Base-by-base conservation (phyloP, 2,329 filamentous ascomycete species). In the Colletotrichum brevisporum region DNA sequence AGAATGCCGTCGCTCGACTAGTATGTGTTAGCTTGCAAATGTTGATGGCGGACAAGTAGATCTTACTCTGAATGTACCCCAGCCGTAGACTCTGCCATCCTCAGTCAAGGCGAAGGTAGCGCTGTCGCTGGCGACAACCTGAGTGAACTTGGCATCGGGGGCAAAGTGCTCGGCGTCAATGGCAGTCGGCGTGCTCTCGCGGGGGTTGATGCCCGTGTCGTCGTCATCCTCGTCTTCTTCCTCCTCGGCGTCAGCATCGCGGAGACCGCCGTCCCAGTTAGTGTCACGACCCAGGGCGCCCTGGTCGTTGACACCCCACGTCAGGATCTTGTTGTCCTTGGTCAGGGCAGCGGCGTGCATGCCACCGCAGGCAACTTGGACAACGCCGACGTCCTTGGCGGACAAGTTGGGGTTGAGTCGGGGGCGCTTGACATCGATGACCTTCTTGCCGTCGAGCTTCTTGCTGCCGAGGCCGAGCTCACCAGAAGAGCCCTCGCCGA, bases 231-330 rank as follows among this genome's bases (percentile, higher is more conserved):
- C 74, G 1, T 71, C 73, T 6, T 64, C 61, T 10, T 68, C 65
- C 41, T 69, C 69, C 5, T 81, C 78, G 1, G 76, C 85, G 45
- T 88, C 88, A 68, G 85, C 82, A 61, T 90, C 88, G 64, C 88
- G 85, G 36, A 88, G 79, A 18, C 89, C 89, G 56, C 91, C 91
- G 2, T 91, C 88, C 86, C 90, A 91, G 13, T 82, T 82, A 88
- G 41, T 95, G 76, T 93, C 88, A 76, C 94, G 87, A 50, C 94
- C 94, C 45, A 97, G 86, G 9, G 94, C 92, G 71, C 92, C 92
- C 76, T 94, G 90, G 76, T 97, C 94, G 77, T 96, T 96, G 74
- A 96, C 93, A 62, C 94, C 94, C 94, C 94, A 97, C 31, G 92
- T 94, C 62, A 94, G 83, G 73, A 97, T 92, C 81, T 90, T 91